A percentile compares a stretch with the other conserved stretches of the same genome.
Conservation (phyloP, 148 eudicot genomes). For the Arctostaphylos glauca region DNA sequence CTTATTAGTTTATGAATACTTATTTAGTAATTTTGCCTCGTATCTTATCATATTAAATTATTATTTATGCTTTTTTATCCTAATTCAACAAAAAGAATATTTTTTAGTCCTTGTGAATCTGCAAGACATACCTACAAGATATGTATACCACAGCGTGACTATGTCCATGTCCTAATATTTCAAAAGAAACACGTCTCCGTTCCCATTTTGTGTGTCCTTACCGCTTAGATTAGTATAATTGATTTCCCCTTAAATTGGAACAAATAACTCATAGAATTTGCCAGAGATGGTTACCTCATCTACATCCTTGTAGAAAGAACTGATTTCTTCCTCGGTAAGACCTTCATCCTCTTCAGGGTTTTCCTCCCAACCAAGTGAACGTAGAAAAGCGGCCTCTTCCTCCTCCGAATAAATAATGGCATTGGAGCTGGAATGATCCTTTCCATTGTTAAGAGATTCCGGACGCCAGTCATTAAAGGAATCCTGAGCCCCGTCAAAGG, state of each 20-base stretch:
- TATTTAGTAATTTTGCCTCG: no score
- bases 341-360: slow-evolving; percentile 42
- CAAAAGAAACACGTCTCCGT: no score
- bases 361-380: slow-evolving; percentile 55
- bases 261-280: neutral
- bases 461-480: slow-evolving; percentile 1
- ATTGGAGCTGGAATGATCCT: slow-evolving; percentile 22
- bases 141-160: no score
- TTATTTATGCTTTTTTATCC: no score
- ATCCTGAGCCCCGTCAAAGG: slow-evolving; percentile 9
- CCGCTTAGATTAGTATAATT: no score
- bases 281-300: slow-evolving; percentile 25
- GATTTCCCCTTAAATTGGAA: neutral
- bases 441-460: slow-evolving; percentile 20
- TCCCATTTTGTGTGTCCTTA: no score
- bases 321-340: slow-evolving; percentile 54
- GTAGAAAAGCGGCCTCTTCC: slow-evolving; percentile 52
- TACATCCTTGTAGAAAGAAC: slow-evolving; percentile 30
- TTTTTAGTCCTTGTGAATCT: no score
- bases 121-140: no score
- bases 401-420: slow-evolving; percentile 35
- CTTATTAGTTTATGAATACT: no score
- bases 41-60: no score
- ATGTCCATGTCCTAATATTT: no score
- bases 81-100: no score